Percentiles rank a stretch among this genome's conserved stretches.
phyloP scores from a whole-genome alignment of 1,284 basidiomycete genomes.

The Irpex lacteus region DNA sequence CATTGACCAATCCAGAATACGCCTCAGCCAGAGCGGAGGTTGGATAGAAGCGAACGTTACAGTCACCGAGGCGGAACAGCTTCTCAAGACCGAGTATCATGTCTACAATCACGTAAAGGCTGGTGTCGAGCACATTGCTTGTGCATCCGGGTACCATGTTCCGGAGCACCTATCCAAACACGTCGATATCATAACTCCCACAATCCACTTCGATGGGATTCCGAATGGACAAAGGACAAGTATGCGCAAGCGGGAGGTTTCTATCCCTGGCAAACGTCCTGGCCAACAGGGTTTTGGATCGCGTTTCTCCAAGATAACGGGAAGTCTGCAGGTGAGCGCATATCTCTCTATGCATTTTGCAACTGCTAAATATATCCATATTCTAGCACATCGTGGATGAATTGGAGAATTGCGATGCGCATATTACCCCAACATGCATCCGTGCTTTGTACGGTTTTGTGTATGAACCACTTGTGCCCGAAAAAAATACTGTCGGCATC shows the following conservation, averaged over 20 bases:
- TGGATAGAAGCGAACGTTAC: constrained; percentile 47
- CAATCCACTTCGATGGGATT: constrained; percentile 23
- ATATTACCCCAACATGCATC: constrained; percentile 55
- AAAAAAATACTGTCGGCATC: constrained; percentile 51
- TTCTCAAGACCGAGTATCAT: constrained; percentile 45
- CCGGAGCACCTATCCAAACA: constrained; percentile 22
- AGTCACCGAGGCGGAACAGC: constrained; percentile 40
- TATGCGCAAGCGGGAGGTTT: not conserved
- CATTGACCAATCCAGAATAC: constrained; percentile 30
- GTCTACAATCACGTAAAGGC: constrained; percentile 37
- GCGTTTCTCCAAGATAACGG: not conserved
- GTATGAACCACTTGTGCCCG: constrained; percentile 44
- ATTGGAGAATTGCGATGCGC: constrained; percentile 33
- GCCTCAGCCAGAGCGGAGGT: constrained; percentile 30
- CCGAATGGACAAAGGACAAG: not conserved
- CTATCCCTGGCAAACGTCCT: not conserved
- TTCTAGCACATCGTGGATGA: not conserved
- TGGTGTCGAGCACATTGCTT: constrained; percentile 33
- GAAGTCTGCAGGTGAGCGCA: not conserved
- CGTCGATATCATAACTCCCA: constrained; percentile 24
- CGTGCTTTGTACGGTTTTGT: constrained; percentile 47
- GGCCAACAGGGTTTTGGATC: not conserved
- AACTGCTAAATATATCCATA: too few relatives aligned
- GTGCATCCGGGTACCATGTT: constrained; percentile 22
- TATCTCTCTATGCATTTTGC: not conserved